Evolutionary conservation across 2,329 filamentous ascomycete species (phyloP).

Genomic region (Xylariomycetidae sp.): DNA sequence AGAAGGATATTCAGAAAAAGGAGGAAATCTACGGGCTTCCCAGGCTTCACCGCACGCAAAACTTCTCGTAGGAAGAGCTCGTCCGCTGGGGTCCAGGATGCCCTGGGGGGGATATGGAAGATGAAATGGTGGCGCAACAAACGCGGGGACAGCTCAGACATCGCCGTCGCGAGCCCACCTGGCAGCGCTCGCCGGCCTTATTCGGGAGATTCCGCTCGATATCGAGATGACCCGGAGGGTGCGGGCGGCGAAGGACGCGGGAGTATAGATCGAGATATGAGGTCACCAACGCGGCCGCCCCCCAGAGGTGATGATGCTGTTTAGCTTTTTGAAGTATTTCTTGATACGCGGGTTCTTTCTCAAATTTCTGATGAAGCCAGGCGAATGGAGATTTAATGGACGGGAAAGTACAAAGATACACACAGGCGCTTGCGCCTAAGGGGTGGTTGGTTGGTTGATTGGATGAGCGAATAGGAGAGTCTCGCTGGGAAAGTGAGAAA

Average conservation of each 20-base stretch:
- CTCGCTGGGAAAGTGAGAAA: too few species aligned
- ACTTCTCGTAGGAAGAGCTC: slow-evolving; percentile 33
- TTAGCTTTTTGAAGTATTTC: slow-evolving; percentile 7
- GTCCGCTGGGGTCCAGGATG: slow-evolving; percentile 40
- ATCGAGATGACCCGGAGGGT: slow-evolving; percentile 8
- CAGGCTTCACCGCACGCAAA: slow-evolving; percentile 53
- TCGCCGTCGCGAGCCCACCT: slow-evolving; percentile 17
- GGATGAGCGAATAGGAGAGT: too few species aligned
- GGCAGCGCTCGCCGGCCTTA: slow-evolving; percentile 14
- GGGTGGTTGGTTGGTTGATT: too few species aligned
- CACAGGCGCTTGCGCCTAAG: too few species aligned
- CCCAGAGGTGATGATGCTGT: slow-evolving; percentile 23
- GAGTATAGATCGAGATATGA: background rate
- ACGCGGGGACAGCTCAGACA: slow-evolving; percentile 11
- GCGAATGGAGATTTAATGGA: slow-evolving; percentile 3
- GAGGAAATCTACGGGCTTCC: slow-evolving; percentile 58
- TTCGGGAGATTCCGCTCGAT: slow-evolving; percentile 7
- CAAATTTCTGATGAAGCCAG: too few species aligned
- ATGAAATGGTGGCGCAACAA: slow-evolving; percentile 49
- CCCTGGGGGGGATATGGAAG: slow-evolving; percentile 48
- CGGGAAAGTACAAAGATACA: slow-evolving; percentile 3
- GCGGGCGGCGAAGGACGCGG: slow-evolving; percentile 1
- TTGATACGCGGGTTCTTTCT: too few species aligned
- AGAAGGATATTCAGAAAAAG: slow-evolving; percentile 36
- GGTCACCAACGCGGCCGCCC: slow-evolving; percentile 3